Conservation (phyloP, 441 rosid genomes). For the Corymbia citriodora region DNA sequence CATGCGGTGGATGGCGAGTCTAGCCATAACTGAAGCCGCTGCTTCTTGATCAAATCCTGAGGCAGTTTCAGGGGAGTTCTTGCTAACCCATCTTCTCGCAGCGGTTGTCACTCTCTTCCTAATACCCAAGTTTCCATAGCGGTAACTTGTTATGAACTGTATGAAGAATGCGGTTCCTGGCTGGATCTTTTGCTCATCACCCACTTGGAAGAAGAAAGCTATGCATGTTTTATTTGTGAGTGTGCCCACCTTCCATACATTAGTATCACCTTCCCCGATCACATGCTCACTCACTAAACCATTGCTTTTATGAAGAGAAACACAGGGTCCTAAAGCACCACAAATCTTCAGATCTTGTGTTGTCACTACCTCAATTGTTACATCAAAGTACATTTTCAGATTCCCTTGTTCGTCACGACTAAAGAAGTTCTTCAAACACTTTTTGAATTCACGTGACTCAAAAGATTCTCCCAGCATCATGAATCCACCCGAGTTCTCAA, state of each 20-base stretch:
- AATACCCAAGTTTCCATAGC: constrained; percentile 56
- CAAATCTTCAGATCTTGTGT: constrained; percentile 70
- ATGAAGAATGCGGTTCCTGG: constrained; percentile 83
- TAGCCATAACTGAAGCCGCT: constrained; percentile 87
- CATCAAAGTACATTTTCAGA: constrained; percentile 79
- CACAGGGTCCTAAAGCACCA: constrained; percentile 91
- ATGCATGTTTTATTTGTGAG: constrained; percentile 73
- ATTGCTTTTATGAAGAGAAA: constrained; percentile 58
- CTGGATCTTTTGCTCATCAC: constrained; percentile 53
- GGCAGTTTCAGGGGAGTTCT: constrained; percentile 64
- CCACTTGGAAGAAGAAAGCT: constrained; percentile 74
- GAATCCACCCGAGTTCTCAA: constrained; percentile 87
- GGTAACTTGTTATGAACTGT: constrained; percentile 78
- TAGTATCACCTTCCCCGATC: constrained; percentile 79
- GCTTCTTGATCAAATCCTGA: constrained; percentile 96
- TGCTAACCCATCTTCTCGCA: constrained; percentile 87
- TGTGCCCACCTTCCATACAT: constrained; percentile 70
- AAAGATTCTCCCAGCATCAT: constrained; percentile 87
- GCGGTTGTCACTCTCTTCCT: constrained; percentile 83
- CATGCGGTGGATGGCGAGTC: constrained; percentile 77
- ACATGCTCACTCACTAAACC: constrained; percentile 59
- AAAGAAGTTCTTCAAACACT: constrained; percentile 68
- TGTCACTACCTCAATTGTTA: constrained; percentile 76
- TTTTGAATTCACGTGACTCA: constrained; percentile 66
- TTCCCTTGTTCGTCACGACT: constrained; percentile 58